Conservation (phyloP, 164 flowering plant species). For the Hamamelis virginiana region DNA sequence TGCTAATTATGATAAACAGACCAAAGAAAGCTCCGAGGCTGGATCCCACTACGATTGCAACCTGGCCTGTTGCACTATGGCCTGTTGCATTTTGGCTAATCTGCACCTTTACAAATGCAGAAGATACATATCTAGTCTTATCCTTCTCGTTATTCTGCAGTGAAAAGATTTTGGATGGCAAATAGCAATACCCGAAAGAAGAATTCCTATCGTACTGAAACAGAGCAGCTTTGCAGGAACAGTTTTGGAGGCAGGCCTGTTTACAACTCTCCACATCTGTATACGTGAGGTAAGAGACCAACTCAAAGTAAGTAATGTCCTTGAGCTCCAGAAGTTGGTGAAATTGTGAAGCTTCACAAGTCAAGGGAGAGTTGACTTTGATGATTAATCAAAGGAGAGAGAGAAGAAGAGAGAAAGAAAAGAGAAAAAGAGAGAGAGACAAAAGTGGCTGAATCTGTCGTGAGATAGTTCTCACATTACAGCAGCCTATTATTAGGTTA, state of each 20-base stretch:
- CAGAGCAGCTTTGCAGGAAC: constrained; percentile 28
- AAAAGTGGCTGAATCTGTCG: no score
- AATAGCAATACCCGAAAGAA: constrained; percentile 18
- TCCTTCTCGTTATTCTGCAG: constrained; percentile 7
- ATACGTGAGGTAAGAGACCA: not conserved
- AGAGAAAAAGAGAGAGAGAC: no score
- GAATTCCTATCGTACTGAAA: constrained; percentile 6
- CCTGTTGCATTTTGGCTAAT: not conserved
- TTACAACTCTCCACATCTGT: constrained; percentile 11
- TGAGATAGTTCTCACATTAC: no score
- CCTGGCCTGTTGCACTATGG: no score
- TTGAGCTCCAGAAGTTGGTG: constrained; percentile 17
- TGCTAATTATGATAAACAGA: not conserved
- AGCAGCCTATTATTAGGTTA: no score
- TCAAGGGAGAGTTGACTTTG: no score
- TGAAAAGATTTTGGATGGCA: constrained; percentile 21
- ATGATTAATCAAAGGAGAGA: no score
- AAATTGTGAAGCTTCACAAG: constrained; percentile 1
- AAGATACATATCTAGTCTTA: not conserved
- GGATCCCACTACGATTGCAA: not conserved
- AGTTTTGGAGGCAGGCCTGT: constrained; percentile 21
- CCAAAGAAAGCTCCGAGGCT: constrained; percentile 1
- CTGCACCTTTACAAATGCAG: constrained; percentile 16
- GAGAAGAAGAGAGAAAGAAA: no score
- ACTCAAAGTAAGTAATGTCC: constrained; percentile 11